phyloP scores from a whole-genome alignment of 2,329 filamentous ascomycete species.

The Trichoderma simmonsii region DNA sequence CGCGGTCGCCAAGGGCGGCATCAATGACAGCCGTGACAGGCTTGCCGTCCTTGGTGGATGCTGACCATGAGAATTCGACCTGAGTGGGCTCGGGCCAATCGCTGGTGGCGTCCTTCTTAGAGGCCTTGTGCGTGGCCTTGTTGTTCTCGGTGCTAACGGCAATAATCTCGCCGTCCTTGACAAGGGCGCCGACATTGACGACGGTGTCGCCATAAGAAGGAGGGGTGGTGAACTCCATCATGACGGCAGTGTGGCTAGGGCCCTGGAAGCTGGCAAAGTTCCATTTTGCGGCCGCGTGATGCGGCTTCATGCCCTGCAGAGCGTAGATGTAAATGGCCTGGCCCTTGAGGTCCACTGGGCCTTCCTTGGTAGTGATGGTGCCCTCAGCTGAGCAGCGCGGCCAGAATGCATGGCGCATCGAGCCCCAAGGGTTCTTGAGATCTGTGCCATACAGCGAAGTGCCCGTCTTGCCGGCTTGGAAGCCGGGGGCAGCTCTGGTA shows the following conservation, averaged over 20 bases:
- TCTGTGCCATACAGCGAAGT: constrained; percentile 85
- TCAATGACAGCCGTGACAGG: constrained; percentile 66
- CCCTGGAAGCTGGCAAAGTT: constrained; percentile 93
- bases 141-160: constrained; percentile 62
- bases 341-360: constrained; percentile 78
- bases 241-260: constrained; percentile 76
- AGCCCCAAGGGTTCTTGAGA: constrained; percentile 80
- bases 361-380: constrained; percentile 77
- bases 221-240: constrained; percentile 97
- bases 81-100: constrained; percentile 85
- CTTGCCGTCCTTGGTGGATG: constrained; percentile 74
- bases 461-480: constrained; percentile 80
- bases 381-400: constrained; percentile 80
- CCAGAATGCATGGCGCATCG: constrained; percentile 93
- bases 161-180: constrained; percentile 76
- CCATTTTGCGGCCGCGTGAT: constrained; percentile 89
- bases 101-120: constrained; percentile 70
- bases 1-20: constrained; percentile 62
- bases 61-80: constrained; percentile 74
- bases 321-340: constrained; percentile 78
- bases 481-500: constrained; percentile 72
- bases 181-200: constrained; percentile 79
- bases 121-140: constrained; percentile 65
- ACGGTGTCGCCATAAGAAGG: constrained; percentile 84
- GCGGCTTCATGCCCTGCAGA: constrained; percentile 97